These are phyloP conservation scores for Fusarium agapanthi DNA, from an alignment of 2,329 filamentous ascomycete genomes.

Conservation along the genomic window DNA sequence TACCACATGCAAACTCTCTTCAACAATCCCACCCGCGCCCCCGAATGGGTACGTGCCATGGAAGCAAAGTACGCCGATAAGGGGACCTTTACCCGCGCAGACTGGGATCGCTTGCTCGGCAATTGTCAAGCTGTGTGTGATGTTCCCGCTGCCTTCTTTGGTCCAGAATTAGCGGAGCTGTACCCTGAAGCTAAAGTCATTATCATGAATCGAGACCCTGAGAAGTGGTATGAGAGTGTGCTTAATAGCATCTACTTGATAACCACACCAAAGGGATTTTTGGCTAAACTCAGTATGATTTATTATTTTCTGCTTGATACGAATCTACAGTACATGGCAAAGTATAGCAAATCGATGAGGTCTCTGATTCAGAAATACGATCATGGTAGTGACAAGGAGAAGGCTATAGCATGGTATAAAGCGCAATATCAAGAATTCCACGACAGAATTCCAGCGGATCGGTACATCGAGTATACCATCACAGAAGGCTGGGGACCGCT, in stretches of 20 bases:
- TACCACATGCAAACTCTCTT: conserved; percentile 49
- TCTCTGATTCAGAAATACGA: conserved; percentile 42
- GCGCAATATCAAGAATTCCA: conserved; percentile 49
- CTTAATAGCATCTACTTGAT: conserved; percentile 46
- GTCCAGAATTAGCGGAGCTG: conserved; percentile 46
- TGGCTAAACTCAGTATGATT: conserved; percentile 40
- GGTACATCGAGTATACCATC: conserved; percentile 51
- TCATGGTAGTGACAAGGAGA: conserved; percentile 47
- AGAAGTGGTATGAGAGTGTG: conserved; percentile 46
- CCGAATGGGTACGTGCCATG: conserved; percentile 46
- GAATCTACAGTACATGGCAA: conserved; percentile 33
- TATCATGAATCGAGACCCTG: conserved; percentile 52
- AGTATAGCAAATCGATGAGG: conserved; percentile 42
- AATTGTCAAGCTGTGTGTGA: conserved; percentile 62
- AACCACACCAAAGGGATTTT: conserved; percentile 29
- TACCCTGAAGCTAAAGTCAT: conserved; percentile 51
- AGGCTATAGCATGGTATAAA: conserved; percentile 51
- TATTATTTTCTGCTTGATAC: conserved; percentile 45
- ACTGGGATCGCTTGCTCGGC: conserved; percentile 58
- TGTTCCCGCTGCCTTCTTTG: conserved; percentile 64
- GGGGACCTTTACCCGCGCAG: conserved; percentile 46
- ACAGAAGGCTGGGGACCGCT: conserved; percentile 54
- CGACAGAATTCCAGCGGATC: conserved; percentile 45
- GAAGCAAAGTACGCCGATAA: conserved; percentile 46
- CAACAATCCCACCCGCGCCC: conserved; percentile 37